Evolutionary conservation across 345 rosid species (phyloP), one percentile per base, ranked within the genome.

Genomic region (Isatis tinctoria): DNA sequence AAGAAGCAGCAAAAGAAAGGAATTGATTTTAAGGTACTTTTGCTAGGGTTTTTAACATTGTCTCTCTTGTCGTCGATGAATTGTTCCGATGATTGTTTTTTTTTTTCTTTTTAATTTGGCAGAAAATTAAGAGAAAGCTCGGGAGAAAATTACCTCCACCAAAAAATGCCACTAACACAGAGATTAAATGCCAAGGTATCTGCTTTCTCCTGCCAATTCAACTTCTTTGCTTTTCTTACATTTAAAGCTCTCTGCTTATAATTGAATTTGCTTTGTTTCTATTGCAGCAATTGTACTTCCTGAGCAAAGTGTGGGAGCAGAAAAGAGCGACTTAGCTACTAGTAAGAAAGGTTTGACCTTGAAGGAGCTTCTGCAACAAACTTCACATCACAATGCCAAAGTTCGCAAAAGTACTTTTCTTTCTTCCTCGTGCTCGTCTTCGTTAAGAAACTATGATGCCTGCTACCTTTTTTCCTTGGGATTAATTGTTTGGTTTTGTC

Each of bases 121-220:
- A 91, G 97, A 93, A 93, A 93, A 88, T 93, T 41, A 91, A 89
- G 83, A 80, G 98, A 39, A 92, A 95, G 87, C 83, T 95, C 0
- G 96, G 97, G 12, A 81, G 90, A 77, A 95, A 86, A 56, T 78
- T 95, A 83, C 97, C 97, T 6, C 99, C 96, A 5, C 85, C 96
- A 10, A 87, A 86, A 82, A 92, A 92, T 79, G 86, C 92, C 2
- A 95, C 99, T 1, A 85, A 87, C 83, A 95, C 97, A 13, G 90
- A 92, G 82, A 82, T 90, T 74, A 92, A 86, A 52, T 95, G 90
- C 70, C 90, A 86, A 88, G 96, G 99, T 95, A 47, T 76, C 26
- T 69, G 54, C 33, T 60, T 67, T 74, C 63, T 54, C 28, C 12
- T 17, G 18, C 61, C 22, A 30, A 48, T 32, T 72, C 65, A 26